Base-by-base conservation (phyloP, 441 rosid species). In the Metrosideros polymorpha region DNA sequence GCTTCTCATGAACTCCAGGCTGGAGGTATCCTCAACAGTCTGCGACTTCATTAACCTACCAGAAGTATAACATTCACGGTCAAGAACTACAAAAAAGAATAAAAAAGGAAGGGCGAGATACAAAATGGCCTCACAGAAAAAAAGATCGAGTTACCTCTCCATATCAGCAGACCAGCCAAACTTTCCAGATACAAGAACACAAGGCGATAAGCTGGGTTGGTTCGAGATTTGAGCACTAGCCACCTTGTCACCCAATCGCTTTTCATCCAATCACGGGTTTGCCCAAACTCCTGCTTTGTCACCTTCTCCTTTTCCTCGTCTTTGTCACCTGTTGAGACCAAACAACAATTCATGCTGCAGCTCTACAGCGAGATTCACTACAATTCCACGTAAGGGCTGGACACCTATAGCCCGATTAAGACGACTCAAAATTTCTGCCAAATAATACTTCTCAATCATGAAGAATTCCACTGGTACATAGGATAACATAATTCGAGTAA, bases 101-200 rank as follows among this genome's bases (percentile, higher is more conserved):
- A n/a, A n/a, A 51, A 9, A 86, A 43, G 12, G 61, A 45, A 76
- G 82, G 47, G 39, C 18, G 6, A 29, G 19, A 77, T 63, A 49
- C 27, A 42, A 55, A 84, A 84, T 54, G 45, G n/a, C 24, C 84
- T 66, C 61, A 63, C 59, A 9, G 47, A 61, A n/a, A 83, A 32
- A 54, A 35, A 42, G 87, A 84, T 35, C 52, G 77, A 85, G 29
- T 88, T 85, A 97, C 99, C 96, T 96, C 92, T 97, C 99, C 99
- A 96, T 97, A 88, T 97, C 96, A 82, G 99, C 99, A 54, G 99
- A 96, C 99, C 99, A 97, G 82, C 99, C 99, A 89, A 97, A 96
- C 92, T 95, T 95, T 84, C 96, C 97, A 54, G 99, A 92, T 35
- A 92, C 99, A 90, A 97, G 96, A 85, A 97, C 99, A 91, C 99